Percentiles rank a stretch among this genome's conserved stretches.
These are phyloP conservation scores for Clarireedia homoeocarpa DNA, from an alignment of 2,329 filamentous ascomycete species.

Conservation along the genomic window DNA sequence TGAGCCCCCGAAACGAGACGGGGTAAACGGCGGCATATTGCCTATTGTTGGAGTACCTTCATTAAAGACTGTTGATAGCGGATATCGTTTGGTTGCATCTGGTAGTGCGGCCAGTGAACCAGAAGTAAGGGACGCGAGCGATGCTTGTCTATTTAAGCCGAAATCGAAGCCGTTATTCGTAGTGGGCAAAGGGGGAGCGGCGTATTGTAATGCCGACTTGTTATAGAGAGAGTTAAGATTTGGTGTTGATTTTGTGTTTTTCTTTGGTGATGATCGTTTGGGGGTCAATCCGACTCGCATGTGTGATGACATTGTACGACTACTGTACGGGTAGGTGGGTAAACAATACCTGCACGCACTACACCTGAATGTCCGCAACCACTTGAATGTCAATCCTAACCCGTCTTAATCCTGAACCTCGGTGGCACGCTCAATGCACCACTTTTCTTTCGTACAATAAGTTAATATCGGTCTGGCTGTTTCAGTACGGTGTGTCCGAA, in stretches of 20 bases:
- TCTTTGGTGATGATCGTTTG: conserved; percentile 6
- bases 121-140: conserved; percentile 60
- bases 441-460: no score
- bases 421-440: neutral
- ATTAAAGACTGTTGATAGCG: conserved; percentile 46
- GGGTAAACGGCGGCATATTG: conserved; percentile 48
- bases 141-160: conserved; percentile 48
- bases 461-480: no score
- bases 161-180: conserved; percentile 1
- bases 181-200: neutral
- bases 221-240: conserved; percentile 41
- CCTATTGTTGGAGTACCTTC: conserved; percentile 31
- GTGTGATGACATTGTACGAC: neutral
- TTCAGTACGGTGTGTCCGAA: no score
- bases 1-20: conserved; percentile 39
- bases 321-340: neutral
- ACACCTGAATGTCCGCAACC: no score
- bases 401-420: no score
- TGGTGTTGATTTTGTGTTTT: conserved; percentile 46
- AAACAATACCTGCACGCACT: no score
- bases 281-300: neutral
- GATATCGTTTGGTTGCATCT: conserved; percentile 58
- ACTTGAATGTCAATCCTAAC: no score
- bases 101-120: conserved; percentile 56
- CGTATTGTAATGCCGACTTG: conserved; percentile 7